Percentiles rank a stretch among this genome's conserved stretches.
Conservation (phyloP, 106 monocot species). For the Platanthera zijinensis region DNA sequence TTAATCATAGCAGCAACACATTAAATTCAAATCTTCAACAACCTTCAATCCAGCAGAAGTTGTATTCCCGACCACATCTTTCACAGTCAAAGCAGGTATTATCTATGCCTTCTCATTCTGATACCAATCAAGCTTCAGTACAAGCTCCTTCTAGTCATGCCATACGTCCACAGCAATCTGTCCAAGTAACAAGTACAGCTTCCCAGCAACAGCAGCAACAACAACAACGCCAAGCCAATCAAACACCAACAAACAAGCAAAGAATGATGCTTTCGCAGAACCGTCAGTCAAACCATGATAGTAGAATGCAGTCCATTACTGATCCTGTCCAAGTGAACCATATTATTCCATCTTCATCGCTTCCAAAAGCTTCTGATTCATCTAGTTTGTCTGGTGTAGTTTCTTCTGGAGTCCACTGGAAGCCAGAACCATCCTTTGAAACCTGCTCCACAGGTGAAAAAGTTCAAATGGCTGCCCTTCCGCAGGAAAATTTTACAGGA, state of each 20-base stretch:
- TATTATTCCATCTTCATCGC: slow-evolving; percentile 17
- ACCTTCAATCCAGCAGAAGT: slow-evolving; percentile 36
- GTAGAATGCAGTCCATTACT: slow-evolving; percentile 18
- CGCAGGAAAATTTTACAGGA: slow-evolving; percentile 33
- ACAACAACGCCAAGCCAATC: not conserved
- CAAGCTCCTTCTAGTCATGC: slow-evolving; percentile 27
- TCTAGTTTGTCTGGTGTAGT: slow-evolving; percentile 16
- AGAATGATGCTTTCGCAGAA: slow-evolving; percentile 52
- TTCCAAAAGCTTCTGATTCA: slow-evolving; percentile 31
- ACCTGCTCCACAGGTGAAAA: slow-evolving; percentile 13
- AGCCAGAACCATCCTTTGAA: slow-evolving; percentile 44
- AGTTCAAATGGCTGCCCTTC: slow-evolving; percentile 19
- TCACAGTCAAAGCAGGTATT: slow-evolving; percentile 34
- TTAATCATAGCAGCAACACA: slow-evolving; percentile 28
- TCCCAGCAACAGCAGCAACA: slow-evolving; percentile 35
- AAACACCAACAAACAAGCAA: slow-evolving; percentile 41
- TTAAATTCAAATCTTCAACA: slow-evolving; percentile 30
- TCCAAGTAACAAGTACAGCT: slow-evolving; percentile 27
- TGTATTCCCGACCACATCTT: slow-evolving; percentile 26
- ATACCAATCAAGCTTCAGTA: slow-evolving; percentile 30
- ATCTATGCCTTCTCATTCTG: slow-evolving; percentile 33
- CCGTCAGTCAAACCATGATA: slow-evolving; percentile 37
- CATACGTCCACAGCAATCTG: slow-evolving; percentile 31
- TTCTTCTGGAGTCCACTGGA: slow-evolving; percentile 43
- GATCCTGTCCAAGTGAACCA: slow-evolving; percentile 31